Evolutionary conservation across 1,139 yeast species (phyloP), one percentile per base, ranked within the genome.

Genomic region (Yamadazyma diospyri): DNA sequence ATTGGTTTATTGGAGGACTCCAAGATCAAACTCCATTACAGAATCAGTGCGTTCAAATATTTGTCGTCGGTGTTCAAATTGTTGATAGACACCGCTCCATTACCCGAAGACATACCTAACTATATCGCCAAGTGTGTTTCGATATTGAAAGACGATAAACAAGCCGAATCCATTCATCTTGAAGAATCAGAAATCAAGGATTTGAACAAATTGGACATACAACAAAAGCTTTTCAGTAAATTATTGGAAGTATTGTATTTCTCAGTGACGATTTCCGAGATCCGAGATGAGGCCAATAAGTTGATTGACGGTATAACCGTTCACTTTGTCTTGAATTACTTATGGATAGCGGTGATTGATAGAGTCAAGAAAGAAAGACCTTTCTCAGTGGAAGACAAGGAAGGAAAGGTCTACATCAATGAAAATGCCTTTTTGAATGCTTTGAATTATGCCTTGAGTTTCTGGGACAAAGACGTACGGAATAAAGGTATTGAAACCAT

Each of bases 391-490:
- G 75, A 76, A 37, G 89, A 87, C 44, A 78, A 81, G 37, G 96
- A 88, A 57, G 96, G 96, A 0, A 68, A 68, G 26, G 78, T 81
- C 4, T 71, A 70, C 41, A 69, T 89, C 23, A 81, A 79, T 38
- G 94, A 88, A 38, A 76, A 78, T 28, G 70, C 85, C 0, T 66
- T 87, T 33, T 66, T 88, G 30, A 79, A 79, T 43, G 94, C 94
- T 0, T 74, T 92, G 30, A 76, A 81, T 20, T 79, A 75, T 51
- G 92, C 97, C 0, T 67, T 92, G 42, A 81, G 95, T 38, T 88
- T 84, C 41, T 84, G 87, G 63, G 73, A 80, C 38, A 64, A 70
- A 16, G 76, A 74, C 15, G 92, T 89, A 1, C 69, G 89, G 36
- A 76, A 75, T 3, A 75, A 81, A 32, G 97, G 95, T 37, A 64